A percentile compares a stretch with the other conserved stretches of the same genome.
Evolutionary conservation across 495 filamentous ascomycete genomes (phyloP).

Genomic region (Aspergillus baeticus): DNA sequence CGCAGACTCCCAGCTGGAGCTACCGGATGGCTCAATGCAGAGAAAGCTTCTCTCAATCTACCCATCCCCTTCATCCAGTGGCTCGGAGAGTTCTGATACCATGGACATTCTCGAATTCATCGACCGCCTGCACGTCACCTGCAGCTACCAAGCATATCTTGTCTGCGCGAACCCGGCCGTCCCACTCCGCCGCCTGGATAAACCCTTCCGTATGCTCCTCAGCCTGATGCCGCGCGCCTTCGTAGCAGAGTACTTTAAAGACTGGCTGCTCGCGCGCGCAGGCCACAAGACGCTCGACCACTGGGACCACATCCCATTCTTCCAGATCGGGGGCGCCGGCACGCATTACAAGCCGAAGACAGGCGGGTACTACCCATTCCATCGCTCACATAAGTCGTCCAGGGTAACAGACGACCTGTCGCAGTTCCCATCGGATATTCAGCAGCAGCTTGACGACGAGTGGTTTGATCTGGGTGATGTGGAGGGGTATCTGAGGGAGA

Average conservation of each 20-base stretch:
- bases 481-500: conserved; percentile 58
- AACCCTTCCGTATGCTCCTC: conserved; percentile 66
- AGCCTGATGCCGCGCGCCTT: conserved; percentile 51
- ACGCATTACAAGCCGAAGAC: conserved; percentile 52
- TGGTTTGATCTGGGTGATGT: conserved; percentile 75
- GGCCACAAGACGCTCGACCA: conserved; percentile 43
- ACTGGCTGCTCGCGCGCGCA: conserved; percentile 24
- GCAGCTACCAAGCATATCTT: conserved; percentile 57
- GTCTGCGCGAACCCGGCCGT: conserved; percentile 54
- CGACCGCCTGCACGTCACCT: conserved; percentile 62
- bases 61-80: not conserved
- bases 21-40: not conserved
- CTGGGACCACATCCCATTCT: conserved; percentile 58
- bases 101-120: conserved; percentile 53
- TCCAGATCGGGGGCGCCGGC: conserved; percentile 64
- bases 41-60: not conserved
- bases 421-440: conserved; percentile 11
- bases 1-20: not conserved
- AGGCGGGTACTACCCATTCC: conserved; percentile 19
- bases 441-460: conserved; percentile 58
- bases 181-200: conserved; percentile 46
- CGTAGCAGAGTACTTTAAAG: conserved; percentile 44
- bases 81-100: conserved; percentile 41
- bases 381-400: conserved; percentile 24
- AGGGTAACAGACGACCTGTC: conserved; percentile 29